Conservation (phyloP, 2,329 filamentous ascomycete species). For the Beauveria asiatica region DNA sequence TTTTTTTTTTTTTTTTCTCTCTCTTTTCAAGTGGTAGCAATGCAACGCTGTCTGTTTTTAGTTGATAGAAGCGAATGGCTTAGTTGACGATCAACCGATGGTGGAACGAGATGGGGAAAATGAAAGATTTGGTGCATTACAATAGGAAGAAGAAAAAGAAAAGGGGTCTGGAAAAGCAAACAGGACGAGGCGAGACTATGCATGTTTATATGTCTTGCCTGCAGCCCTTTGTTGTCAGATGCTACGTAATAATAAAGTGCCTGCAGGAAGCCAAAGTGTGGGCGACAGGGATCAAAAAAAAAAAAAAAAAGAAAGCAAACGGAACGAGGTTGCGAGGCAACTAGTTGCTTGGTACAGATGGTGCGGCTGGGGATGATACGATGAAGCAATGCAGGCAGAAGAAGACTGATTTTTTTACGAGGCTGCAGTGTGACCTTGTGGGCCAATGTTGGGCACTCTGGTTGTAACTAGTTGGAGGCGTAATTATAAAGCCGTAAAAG, state of each 20-base stretch:
- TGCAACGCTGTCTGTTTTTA: background rate
- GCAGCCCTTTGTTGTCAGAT: background rate
- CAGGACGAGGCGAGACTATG: background rate
- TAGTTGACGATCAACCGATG: background rate
- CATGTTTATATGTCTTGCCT: background rate
- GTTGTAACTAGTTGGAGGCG: too few species aligned
- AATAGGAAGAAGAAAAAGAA: background rate
- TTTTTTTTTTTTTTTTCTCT: background rate
- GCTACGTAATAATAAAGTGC: background rate
- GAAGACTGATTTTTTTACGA: slow-evolving; percentile 2
- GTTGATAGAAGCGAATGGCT: background rate
- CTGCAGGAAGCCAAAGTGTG: background rate
- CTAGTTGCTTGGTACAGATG: background rate
- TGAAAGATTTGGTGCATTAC: background rate
- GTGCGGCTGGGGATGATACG: background rate
- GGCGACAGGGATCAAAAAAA: background rate
- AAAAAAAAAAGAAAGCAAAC: background rate
- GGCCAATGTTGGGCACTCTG: background rate
- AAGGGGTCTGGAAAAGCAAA: background rate
- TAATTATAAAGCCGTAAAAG: too few species aligned
- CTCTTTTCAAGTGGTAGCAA: background rate
- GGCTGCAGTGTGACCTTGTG: slow-evolving; percentile 4
- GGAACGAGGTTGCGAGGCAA: background rate
- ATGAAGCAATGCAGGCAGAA: background rate
- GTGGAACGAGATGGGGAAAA: background rate